phyloP scores from a whole-genome alignment of 106 monocot genomes.

The Narthecium ossifragum region DNA sequence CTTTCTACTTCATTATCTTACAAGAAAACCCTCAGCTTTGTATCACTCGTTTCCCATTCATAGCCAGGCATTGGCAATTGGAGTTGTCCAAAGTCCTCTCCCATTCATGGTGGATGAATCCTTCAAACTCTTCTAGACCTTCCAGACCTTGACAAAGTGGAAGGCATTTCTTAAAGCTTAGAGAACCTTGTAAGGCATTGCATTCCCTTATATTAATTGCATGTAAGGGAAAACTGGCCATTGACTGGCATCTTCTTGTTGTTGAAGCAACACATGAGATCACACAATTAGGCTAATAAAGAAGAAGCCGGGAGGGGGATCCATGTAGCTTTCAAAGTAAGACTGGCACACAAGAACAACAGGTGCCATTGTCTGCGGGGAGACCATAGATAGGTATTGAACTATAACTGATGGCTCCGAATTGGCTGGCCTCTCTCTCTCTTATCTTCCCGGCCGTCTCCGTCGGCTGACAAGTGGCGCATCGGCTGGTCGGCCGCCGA shows the following conservation, averaged over 20 bases:
- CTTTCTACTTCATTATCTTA: too few relatives aligned
- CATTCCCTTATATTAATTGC: neutral
- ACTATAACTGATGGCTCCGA: neutral
- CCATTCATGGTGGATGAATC: too few relatives aligned
- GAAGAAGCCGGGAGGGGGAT: neutral
- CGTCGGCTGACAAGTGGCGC: neutral
- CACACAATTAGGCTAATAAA: neutral
- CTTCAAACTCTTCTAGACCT: too few relatives aligned
- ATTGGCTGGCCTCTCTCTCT: neutral
- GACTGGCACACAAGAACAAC: neutral
- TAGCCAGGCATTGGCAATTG: too few relatives aligned
- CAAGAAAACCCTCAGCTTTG: too few relatives aligned
- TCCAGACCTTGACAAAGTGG: too few relatives aligned
- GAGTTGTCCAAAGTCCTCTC: too few relatives aligned
- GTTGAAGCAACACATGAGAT: neutral
- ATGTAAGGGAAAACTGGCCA: too few relatives aligned
- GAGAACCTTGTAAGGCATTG: too few relatives aligned
- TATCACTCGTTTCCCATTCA: too few relatives aligned
- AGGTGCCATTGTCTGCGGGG: conserved; percentile 3
- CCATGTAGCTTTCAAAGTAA: neutral
- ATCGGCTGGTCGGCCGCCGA: neutral
- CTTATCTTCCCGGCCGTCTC: too few relatives aligned
- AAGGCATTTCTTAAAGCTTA: too few relatives aligned
- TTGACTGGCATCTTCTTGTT: neutral
- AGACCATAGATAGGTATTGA: neutral